Evolutionary conservation across 345 rosid species (phyloP).

Genomic region (Gossypium ekmanianum): DNA sequence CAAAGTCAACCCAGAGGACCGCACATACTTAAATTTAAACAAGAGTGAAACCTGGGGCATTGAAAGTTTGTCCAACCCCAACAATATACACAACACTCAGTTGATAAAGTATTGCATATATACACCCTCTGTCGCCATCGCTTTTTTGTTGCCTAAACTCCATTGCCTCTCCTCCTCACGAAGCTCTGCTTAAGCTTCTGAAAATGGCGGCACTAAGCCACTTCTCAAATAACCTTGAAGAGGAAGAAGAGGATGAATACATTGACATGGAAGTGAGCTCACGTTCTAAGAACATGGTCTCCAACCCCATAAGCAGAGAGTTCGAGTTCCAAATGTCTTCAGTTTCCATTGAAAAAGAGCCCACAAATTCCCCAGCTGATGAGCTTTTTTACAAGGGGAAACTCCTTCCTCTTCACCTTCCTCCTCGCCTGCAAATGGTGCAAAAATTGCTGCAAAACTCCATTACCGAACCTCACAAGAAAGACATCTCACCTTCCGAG

Average conservation of each 20-base stretch:
- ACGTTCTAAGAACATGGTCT: slow-evolving; percentile 35
- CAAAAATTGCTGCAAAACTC: slow-evolving; percentile 52
- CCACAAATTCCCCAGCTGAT: slow-evolving; percentile 78
- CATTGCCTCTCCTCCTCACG: no score
- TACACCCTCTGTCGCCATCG: no score
- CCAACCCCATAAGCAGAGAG: slow-evolving; percentile 44
- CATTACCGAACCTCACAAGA: slow-evolving; percentile 10
- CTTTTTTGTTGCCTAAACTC: no score
- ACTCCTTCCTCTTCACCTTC: slow-evolving; percentile 86
- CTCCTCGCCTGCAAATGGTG: slow-evolving; percentile 31
- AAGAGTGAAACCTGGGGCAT: no score
- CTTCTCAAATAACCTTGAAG: slow-evolving; percentile 39
- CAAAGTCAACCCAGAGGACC: no score
- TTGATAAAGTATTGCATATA: no score
- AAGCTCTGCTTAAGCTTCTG: not conserved
- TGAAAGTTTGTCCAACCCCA: no score
- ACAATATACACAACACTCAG: no score
- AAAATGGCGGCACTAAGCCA: slow-evolving; percentile 35
- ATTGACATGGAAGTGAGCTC: slow-evolving; percentile 85
- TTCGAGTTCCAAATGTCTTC: slow-evolving; percentile 90
- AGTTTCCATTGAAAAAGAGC: slow-evolving; percentile 35
- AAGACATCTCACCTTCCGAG: no score
- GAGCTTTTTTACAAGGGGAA: slow-evolving; percentile 94
- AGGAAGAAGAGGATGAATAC: slow-evolving; percentile 66
- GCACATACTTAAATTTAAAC: no score